Evolutionary conservation across 2,329 filamentous ascomycete genomes (phyloP), one percentile per base, ranked within the genome.

Genomic region (Colletotrichum tropicale): DNA sequence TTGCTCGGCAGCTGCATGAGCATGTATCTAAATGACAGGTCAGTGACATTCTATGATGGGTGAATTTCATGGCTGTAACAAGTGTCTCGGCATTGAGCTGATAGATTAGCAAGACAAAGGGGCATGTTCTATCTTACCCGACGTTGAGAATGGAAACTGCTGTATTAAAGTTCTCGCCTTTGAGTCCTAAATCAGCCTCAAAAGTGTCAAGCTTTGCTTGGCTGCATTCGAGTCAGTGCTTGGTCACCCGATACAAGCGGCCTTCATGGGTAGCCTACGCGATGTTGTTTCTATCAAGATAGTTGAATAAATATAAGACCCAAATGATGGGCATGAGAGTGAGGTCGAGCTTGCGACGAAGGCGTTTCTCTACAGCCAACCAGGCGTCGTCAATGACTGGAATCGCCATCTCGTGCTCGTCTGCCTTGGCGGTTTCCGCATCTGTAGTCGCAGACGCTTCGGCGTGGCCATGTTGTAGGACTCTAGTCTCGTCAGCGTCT

Each of bases 281-380:
- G n/a, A 71, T 71, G n/a, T 71, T 71, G 69, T 60, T 71, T 38
- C 69, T 65, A 48, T 71, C 69, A 10, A 71, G 48, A 9, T 71
- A 71, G 69, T 71, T 71, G 60, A 71, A 71, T 18, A 66, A 10
- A 34, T 71, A 71, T 16, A 71, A 16, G 18, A 66, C 52, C 38
- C 38, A 66, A 15, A 66, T 67, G 28, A 77, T 76, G 4, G 38
- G 64, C 64, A 81, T 66, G 13, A 81, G 64, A 1, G 79, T 81
- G 64, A 78, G 56, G 55, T 81, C 79, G 6, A 81, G 77, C 28
- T 78, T 78, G 30, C 75, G 74, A 5, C 80, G 79, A 7, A 80
- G 36, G 2, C 65, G 65, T 13, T 56, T 56, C n/a, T 67, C 65
- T 26, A 10, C 32, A n/a, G 65, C 65, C 13, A 61, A 21, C 61